Evolutionary conservation across 179 eudicot species (phyloP), one percentile per base, ranked within the genome.

Genomic region (Beta macrorhiza): DNA sequence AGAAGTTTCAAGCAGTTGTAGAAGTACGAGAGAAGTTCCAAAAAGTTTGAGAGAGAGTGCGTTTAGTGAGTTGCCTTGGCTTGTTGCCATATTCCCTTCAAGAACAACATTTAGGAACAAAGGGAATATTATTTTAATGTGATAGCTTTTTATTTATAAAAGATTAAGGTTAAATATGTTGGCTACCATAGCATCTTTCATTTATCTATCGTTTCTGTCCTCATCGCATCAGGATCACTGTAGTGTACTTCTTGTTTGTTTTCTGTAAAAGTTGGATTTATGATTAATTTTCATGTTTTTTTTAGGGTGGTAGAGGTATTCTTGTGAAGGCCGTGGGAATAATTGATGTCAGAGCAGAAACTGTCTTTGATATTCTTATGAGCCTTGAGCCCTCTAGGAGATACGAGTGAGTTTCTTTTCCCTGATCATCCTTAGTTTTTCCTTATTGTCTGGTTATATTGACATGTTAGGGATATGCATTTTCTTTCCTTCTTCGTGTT

Each of bases 321-420:
- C 91, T 97, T 80, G 97, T 97, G 87, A 97, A 97, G 88, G 95
- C 98, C 78, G 97, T 94, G 81, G 99, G 90, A 76, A 91, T 94
- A 77, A 89, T 97, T 61, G 92, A 91, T 83, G 93, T 95, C 25
- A 88, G 87, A 83, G 93, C 93, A 37, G 98, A 92, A 84, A 80
- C 94, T 79, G 97, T 89, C 80, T 94, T 97, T 86, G 97, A 97
- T 81, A 90, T 91, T 83, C 86, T 97, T 83, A 77, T 90, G 87
- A 90, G 88, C 83, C 87, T 87, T 87, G 92, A 92, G 74, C 90
- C 93, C 37, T 89, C 87, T 61, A 86, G 80, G 86, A 94, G 99
- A 97, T 92, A 91, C 49, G 98, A 97, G 99, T 97, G 89, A 90
- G 97, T 72, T 71, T 68, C 49, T 58, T 64, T 82, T 70, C 53